A percentile compares a stretch with the other conserved stretches of the same genome.
phyloP scores from a whole-genome alignment of 768 basidiomycete species.

The Ramaria sp. region DNA sequence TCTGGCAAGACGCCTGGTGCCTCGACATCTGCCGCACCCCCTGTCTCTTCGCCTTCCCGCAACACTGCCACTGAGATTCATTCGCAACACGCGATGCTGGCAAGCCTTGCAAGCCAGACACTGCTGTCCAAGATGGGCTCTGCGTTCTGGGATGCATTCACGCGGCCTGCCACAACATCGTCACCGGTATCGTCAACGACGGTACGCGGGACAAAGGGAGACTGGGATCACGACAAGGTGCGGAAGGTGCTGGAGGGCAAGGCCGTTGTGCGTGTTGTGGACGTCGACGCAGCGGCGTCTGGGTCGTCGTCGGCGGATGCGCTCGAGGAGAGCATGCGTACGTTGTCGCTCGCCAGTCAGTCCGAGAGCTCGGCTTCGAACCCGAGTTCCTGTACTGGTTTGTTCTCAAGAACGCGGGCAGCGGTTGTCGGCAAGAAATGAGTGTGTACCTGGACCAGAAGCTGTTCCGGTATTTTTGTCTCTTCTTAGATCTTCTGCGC shows the following conservation, averaged over 20 bases:
- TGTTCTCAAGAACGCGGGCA: conserved; percentile 4
- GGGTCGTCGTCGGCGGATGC: conserved; percentile 4
- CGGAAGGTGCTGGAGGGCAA: conserved; percentile 72
- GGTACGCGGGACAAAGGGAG: conserved; percentile 13
- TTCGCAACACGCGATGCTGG: conserved; percentile 41
- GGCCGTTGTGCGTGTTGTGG: conserved; percentile 70
- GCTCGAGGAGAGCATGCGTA: conserved; percentile 15
- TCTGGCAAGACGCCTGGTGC: conserved; percentile 34
- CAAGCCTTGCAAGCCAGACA: conserved; percentile 72
- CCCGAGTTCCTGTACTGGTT: background rate
- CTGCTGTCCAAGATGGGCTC: conserved; percentile 55
- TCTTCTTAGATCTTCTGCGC: background rate
- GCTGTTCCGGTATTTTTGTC: background rate
- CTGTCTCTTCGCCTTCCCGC: conserved; percentile 19
- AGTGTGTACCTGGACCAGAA: background rate
- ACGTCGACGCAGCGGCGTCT: conserved; percentile 27
- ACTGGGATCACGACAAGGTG: conserved; percentile 71
- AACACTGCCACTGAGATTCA: conserved; percentile 18
- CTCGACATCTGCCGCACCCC: conserved; percentile 12
- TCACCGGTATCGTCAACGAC: conserved; percentile 15
- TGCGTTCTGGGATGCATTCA: conserved; percentile 87
- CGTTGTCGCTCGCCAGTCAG: conserved; percentile 2
- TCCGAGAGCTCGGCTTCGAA: background rate
- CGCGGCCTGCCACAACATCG: conserved; percentile 27
- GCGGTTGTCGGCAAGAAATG: conserved; percentile 8